Evolutionary conservation across 805 yeast genomes (phyloP).

Genomic region (Schizosaccharomyces cryophilus): DNA sequence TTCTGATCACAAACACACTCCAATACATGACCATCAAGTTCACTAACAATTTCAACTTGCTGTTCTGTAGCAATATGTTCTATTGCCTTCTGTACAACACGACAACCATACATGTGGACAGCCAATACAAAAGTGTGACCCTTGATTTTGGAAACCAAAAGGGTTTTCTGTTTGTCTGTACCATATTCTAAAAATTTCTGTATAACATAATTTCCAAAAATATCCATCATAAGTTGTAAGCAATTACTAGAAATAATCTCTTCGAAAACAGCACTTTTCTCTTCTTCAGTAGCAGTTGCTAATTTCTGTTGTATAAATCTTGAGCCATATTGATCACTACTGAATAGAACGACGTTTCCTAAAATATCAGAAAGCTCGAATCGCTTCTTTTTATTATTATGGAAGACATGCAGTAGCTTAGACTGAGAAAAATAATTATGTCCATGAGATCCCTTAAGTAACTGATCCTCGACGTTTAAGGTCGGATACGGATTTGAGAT

Average conservation of each 20-base stretch:
- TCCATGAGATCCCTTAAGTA: not conserved
- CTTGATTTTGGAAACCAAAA: conserved; percentile 44
- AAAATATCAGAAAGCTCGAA: conserved; percentile 47
- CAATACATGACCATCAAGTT: conserved; percentile 36
- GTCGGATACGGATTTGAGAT: no score
- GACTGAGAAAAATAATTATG: not conserved
- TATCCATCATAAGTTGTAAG: conserved; percentile 73
- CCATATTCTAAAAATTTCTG: conserved; percentile 85
- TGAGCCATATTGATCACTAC: conserved; percentile 93
- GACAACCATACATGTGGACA: conserved; percentile 90
- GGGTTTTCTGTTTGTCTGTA: conserved; percentile 36
- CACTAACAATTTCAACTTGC: conserved; percentile 43
- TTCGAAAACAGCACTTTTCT: conserved; percentile 57
- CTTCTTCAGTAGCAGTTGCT: conserved; percentile 35
- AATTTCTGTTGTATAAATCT: conserved; percentile 83
- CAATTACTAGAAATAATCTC: conserved; percentile 52
- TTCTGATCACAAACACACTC: conserved; percentile 79
- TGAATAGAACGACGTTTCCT: conserved; percentile 74
- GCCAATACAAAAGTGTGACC: conserved; percentile 56
- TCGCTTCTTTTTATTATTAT: conserved; percentile 37
- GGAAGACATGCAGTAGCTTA: conserved; percentile 48
- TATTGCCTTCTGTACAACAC: conserved; percentile 85
- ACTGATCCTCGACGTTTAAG: not conserved
- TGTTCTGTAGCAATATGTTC: conserved; percentile 42
- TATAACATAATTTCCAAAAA: conserved; percentile 89